phyloP scores from a whole-genome alignment of 257 asterid species.

The Nemophila menziesii region DNA sequence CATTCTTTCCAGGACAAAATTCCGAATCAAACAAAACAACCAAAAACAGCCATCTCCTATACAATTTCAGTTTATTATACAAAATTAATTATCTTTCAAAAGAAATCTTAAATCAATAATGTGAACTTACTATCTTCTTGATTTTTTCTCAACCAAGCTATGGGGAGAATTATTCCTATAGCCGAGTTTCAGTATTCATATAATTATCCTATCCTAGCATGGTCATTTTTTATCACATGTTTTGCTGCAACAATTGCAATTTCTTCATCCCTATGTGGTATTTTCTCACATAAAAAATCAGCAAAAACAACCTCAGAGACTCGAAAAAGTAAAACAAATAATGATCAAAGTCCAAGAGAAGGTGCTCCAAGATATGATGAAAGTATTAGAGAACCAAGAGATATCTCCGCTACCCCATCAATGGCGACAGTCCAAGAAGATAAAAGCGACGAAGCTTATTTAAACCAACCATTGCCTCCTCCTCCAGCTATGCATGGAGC shows the following conservation, averaged over 20 bases:
- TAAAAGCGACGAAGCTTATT: background rate
- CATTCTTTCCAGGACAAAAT: conserved; percentile 26
- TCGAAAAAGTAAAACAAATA: conserved; percentile 1
- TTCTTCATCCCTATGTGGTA: conserved; percentile 53
- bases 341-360: background rate
- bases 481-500: conserved; percentile 25
- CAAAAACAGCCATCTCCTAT: conserved; percentile 2
- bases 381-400: background rate
- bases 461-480: conserved; percentile 21
- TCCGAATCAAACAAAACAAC: conserved; percentile 3
- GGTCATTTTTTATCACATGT: conserved; percentile 19
- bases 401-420: background rate
- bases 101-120: too few species aligned
- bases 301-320: conserved; percentile 9
- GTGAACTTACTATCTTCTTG: background rate
- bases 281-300: conserved; percentile 20
- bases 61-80: background rate
- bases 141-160: conserved; percentile 7
- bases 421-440: background rate
- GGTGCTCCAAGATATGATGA: background rate
- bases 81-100: too few species aligned
- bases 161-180: conserved; percentile 45
- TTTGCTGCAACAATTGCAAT: conserved; percentile 20
- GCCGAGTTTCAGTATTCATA: conserved; percentile 10
- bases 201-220: conserved; percentile 15